Evolutionary conservation across 495 filamentous ascomycete species (phyloP).

Genomic region (Aspergillus carlsbadensis): DNA sequence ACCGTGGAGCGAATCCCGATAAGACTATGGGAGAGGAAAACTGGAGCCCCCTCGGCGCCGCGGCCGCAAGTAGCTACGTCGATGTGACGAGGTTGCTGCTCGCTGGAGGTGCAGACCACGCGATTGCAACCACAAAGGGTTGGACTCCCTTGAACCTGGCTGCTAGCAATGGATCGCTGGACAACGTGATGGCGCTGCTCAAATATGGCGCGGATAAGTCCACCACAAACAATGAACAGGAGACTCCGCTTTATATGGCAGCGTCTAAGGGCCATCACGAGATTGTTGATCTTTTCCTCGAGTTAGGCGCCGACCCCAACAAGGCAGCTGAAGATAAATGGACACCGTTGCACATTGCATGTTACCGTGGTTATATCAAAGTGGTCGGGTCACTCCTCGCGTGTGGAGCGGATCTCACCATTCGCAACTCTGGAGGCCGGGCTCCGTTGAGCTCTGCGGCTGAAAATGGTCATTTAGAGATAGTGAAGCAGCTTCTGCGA

Average conservation of each 20-base stretch:
- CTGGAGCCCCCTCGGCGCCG: neutral
- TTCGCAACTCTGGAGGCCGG: conserved; percentile 3
- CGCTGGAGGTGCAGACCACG: conserved; percentile 10
- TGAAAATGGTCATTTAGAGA: conserved; percentile 14
- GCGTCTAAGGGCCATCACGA: conserved; percentile 12
- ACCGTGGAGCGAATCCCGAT: neutral
- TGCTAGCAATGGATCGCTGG: neutral
- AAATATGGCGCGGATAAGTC: conserved; percentile 9
- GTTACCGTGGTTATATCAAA: neutral
- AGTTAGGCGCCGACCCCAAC: conserved; percentile 2
- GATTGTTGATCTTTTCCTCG: conserved; percentile 14
- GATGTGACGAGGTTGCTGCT: conserved; percentile 13
- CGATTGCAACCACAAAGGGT: conserved; percentile 2
- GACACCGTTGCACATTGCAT: conserved; percentile 19
- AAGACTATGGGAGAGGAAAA: neutral
- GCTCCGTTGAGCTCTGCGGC: conserved; percentile 18
- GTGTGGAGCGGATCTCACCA: neutral
- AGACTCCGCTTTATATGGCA: conserved; percentile 15
- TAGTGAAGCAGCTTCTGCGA: conserved; percentile 12
- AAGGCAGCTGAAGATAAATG: conserved; percentile 5
- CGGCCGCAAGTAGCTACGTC: neutral
- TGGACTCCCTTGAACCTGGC: conserved; percentile 16
- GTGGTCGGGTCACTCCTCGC: conserved; percentile 13
- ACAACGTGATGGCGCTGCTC: conserved; percentile 3
- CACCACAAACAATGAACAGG: neutral